phyloP scores from a whole-genome alignment of 2,329 filamentous ascomycete genomes.

The Tolypocladium sp. region DNA sequence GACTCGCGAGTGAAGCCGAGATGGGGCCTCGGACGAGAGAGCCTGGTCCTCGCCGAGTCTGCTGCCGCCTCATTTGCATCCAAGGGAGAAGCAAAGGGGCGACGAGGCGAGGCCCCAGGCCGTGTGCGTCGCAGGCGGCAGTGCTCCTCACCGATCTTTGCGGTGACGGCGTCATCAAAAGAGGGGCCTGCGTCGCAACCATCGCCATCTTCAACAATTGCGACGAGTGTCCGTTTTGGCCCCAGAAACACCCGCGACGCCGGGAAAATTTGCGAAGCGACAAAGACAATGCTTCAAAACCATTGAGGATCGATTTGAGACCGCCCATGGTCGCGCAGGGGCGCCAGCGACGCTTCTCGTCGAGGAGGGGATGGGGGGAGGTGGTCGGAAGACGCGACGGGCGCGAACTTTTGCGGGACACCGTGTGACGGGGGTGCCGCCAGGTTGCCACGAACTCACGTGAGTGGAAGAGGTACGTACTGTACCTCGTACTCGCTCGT shows the following conservation, averaged over 20 bases:
- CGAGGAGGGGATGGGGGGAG: constrained; percentile 28
- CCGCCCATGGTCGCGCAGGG: constrained; percentile 18
- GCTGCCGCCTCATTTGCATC: neutral
- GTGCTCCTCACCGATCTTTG: constrained; percentile 3
- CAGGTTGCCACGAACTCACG: constrained; percentile 35
- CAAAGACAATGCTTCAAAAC: neutral
- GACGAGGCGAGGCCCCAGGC: neutral
- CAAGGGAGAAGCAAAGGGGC: neutral
- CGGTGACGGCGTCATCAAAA: constrained; percentile 10
- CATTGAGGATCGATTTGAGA: constrained; percentile 4
- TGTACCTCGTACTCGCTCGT: neutral
- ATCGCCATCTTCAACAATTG: constrained; percentile 4
- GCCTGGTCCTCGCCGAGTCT: neutral
- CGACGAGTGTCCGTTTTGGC: constrained; percentile 9
- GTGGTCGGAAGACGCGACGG: constrained; percentile 34
- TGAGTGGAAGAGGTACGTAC: constrained; percentile 16
- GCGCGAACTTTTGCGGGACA: constrained; percentile 27
- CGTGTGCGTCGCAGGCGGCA: neutral
- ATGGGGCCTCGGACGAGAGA: neutral
- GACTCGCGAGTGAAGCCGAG: neutral
- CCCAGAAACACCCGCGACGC: constrained; percentile 9
- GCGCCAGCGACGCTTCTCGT: constrained; percentile 8
- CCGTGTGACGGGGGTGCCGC: constrained; percentile 21
- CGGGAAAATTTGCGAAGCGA: constrained; percentile 11
- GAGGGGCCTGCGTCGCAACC: constrained; percentile 10